Percentiles rank a stretch among this genome's conserved stretches.
These are phyloP conservation scores for Stagonosporopsis tanaceti DNA, from an alignment of 2,329 filamentous ascomycete species.

Conservation along the genomic window DNA sequence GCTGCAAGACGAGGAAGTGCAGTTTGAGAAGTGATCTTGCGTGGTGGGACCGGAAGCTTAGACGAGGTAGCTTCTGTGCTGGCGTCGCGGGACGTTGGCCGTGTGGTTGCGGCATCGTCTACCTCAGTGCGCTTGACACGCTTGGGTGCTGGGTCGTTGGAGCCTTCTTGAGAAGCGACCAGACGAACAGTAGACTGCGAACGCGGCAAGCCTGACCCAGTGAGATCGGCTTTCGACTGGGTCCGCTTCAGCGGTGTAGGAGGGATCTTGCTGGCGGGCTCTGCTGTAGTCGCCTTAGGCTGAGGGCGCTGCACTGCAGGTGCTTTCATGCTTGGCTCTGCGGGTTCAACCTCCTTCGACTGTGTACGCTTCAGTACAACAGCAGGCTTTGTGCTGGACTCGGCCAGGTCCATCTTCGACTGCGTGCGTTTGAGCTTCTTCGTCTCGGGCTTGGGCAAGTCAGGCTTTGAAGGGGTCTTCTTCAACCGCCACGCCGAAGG, in stretches of 20 bases:
- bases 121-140: conserved; percentile 71
- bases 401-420: conserved; percentile 72
- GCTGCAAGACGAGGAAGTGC: conserved; percentile 56
- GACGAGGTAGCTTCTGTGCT: conserved; percentile 21
- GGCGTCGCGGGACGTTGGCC: conserved; percentile 61
- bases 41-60: conserved; percentile 32
- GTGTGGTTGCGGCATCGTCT: conserved; percentile 73
- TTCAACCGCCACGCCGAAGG: conserved; percentile 76
- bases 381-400: conserved; percentile 53
- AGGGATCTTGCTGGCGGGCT: conserved; percentile 57
- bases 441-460: conserved; percentile 52
- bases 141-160: conserved; percentile 64
- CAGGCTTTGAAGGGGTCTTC: conserved; percentile 55
- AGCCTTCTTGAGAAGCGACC: conserved; percentile 37
- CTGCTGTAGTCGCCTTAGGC: conserved; percentile 71
- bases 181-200: conserved; percentile 46
- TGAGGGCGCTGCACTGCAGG: conserved; percentile 57
- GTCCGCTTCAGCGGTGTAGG: conserved; percentile 60
- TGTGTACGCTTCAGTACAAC: conserved; percentile 58
- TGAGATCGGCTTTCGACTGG: conserved; percentile 68
- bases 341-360: conserved; percentile 68
- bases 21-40: conserved; percentile 45
- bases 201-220: conserved; percentile 51
- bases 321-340: conserved; percentile 58
- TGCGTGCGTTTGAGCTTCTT: conserved; percentile 60